phyloP scores from a whole-genome alignment of 2,329 filamentous ascomycete species.

The Onygenales sp. region DNA sequence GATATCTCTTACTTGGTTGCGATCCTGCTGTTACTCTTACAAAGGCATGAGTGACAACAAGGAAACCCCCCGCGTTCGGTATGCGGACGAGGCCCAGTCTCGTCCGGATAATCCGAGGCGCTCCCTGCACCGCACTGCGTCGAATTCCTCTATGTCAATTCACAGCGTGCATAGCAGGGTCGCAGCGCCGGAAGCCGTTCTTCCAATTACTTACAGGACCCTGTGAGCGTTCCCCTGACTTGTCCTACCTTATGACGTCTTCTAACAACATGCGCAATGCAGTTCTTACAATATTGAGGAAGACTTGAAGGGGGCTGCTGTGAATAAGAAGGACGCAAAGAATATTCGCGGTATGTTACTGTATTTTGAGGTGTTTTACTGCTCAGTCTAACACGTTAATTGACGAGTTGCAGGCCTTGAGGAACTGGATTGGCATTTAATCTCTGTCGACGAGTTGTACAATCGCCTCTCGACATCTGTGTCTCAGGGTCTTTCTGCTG shows the following conservation, averaged over 20 bases:
- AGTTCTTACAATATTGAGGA: conserved; percentile 11
- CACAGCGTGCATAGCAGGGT: conserved; percentile 7
- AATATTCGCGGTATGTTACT: background rate
- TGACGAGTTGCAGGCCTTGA: conserved; percentile 40
- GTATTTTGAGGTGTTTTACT: background rate
- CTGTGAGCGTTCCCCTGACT: conserved; percentile 4
- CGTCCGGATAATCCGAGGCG: conserved; percentile 4
- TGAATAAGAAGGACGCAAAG: background rate
- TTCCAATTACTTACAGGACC: conserved; percentile 11
- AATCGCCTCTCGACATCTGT: conserved; percentile 49
- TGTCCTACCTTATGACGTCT: background rate
- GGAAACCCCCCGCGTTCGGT: conserved; percentile 6
- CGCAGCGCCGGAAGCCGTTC: conserved; percentile 8
- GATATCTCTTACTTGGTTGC: background rate
- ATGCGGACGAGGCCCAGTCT: conserved; percentile 7
- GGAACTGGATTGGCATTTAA: conserved; percentile 58
- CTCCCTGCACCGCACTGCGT: conserved; percentile 5
- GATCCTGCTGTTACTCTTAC: background rate
- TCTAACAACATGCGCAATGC: background rate
- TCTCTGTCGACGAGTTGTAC: conserved; percentile 50
- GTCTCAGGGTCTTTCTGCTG: conserved; percentile 49
- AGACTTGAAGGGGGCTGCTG: background rate
- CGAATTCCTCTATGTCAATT: conserved; percentile 10
- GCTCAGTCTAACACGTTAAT: background rate
- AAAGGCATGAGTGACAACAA: conserved; percentile 5